Evolutionary conservation across 306 rosid genomes (phyloP).

Genomic region (Fragaria iinumae): DNA sequence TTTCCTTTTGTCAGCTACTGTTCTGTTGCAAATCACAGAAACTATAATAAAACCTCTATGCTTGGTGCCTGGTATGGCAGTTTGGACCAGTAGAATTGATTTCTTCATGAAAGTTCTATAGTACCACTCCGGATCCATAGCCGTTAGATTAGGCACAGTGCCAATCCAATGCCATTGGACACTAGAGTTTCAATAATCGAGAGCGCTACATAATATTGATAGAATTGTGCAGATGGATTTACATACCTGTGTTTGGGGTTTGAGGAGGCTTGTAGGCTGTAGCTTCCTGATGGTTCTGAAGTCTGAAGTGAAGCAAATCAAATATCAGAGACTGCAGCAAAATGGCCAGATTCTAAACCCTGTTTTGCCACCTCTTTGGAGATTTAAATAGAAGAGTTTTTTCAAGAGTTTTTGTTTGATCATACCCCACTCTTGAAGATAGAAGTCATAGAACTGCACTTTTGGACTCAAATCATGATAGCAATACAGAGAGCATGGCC

Average conservation of each 20-base stretch:
- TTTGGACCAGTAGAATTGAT: neutral
- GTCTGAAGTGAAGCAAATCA: neutral
- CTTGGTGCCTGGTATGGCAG: neutral
- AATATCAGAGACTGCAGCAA: neutral
- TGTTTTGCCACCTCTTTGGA: neutral
- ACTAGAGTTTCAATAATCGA: neutral
- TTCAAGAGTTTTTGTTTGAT: neutral
- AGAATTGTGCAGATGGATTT: neutral
- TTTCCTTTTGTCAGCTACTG: constrained; percentile 23
- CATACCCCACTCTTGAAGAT: neutral
- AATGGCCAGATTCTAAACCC: neutral
- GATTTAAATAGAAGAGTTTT: neutral
- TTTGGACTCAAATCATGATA: neutral
- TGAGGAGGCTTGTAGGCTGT: neutral
- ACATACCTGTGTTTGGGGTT: neutral
- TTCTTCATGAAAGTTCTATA: neutral
- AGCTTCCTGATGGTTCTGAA: neutral
- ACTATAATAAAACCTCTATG: neutral
- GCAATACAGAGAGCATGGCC: neutral
- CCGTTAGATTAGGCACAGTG: neutral
- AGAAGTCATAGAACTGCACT: neutral
- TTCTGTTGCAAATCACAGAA: neutral
- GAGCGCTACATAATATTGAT: neutral
- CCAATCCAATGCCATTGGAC: neutral
- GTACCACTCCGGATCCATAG: neutral